phyloP scores from a whole-genome alignment of 352 stramenopile species.

The Plasmopara viticola region DNA sequence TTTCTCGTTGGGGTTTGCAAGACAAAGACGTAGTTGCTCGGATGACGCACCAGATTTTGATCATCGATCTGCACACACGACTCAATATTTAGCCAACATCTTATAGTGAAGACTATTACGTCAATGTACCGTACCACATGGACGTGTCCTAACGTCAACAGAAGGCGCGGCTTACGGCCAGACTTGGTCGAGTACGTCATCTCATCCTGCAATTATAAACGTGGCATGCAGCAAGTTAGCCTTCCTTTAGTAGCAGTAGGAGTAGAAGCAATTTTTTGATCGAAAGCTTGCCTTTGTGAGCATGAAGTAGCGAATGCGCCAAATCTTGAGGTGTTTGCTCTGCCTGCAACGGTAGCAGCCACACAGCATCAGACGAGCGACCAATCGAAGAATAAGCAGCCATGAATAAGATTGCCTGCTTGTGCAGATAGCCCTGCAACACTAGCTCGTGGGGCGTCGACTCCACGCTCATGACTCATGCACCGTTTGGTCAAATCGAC shows the following conservation, averaged over 20 bases:
- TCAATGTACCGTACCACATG: slow-evolving; percentile 44
- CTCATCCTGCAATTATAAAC: slow-evolving; percentile 34
- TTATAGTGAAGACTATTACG: neutral
- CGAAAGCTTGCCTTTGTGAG: slow-evolving; percentile 48
- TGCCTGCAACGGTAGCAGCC: slow-evolving; percentile 15
- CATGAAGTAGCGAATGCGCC: slow-evolving; percentile 84
- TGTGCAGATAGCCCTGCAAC: slow-evolving; percentile 82
- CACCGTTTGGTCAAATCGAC: neutral
- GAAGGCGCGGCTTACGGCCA: slow-evolving; percentile 59
- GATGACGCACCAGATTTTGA: slow-evolving; percentile 71
- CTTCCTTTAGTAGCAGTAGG: too few relatives aligned
- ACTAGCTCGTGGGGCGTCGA: slow-evolving; percentile 39
- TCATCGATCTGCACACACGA: slow-evolving; percentile 53
- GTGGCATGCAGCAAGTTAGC: slow-evolving; percentile 1
- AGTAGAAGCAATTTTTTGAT: neutral
- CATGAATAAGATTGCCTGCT: slow-evolving; percentile 37
- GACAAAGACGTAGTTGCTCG: slow-evolving; percentile 76
- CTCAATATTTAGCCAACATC: neutral
- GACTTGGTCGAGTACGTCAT: slow-evolving; percentile 80
- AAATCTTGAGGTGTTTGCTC: slow-evolving; percentile 83
- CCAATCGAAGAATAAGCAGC: neutral
- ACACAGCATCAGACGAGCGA: slow-evolving; percentile 5
- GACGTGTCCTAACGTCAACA: slow-evolving; percentile 38
- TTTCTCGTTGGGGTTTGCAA: slow-evolving; percentile 41
- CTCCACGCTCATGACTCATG: slow-evolving; percentile 36